Percentiles rank a stretch among this genome's conserved stretches.
Conservation (phyloP, 148 eudicot genomes). For the Dysphania ambrosioides region DNA sequence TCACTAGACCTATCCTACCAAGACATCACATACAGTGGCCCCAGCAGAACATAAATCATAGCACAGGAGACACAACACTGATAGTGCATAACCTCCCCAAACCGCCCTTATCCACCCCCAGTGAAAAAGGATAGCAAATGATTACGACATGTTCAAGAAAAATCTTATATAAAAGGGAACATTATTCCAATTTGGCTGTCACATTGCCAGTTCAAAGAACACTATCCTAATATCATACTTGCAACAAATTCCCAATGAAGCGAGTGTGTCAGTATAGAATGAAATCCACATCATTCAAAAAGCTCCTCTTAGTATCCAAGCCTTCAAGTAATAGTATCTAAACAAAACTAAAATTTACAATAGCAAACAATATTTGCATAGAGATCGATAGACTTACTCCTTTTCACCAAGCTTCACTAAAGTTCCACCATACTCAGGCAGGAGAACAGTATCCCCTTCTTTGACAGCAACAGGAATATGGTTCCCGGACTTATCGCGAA, state of each 20-base stretch:
- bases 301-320: background rate
- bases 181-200: background rate
- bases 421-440: slow-evolving; percentile 86
- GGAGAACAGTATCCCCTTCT: slow-evolving; percentile 83
- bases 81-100: no score
- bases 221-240: background rate
- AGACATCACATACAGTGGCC: no score
- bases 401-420: slow-evolving; percentile 79
- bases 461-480: slow-evolving; percentile 57
- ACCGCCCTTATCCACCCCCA: no score
- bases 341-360: background rate
- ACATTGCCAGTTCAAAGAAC: background rate
- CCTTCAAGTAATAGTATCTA: background rate
- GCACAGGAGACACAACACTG: no score
- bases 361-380: background rate
- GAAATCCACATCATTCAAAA: background rate
- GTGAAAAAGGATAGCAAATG: no score
- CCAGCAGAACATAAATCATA: no score
- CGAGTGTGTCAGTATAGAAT: background rate
- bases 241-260: no score
- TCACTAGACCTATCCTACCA: background rate
- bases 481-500: slow-evolving; percentile 45
- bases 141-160: no score
- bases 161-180: background rate
- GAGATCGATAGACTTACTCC: slow-evolving; percentile 40